Base-by-base conservation (phyloP, 805 yeast species). In the fission yeast (Schizosaccharomyces pombe) region DNA sequence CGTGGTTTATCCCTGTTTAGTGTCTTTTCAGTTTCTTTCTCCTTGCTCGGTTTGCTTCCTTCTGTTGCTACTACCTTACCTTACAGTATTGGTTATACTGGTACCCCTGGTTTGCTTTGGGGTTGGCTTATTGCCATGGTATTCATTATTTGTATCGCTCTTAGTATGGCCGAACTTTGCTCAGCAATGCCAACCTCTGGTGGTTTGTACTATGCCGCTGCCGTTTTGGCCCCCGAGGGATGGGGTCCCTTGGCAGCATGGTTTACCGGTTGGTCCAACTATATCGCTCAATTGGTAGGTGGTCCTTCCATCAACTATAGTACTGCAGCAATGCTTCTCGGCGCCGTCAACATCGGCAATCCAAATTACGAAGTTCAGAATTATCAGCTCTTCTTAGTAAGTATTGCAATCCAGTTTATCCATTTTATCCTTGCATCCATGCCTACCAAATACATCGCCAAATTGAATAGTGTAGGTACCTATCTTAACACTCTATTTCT, bases 21-120 rank as follows among this genome's bases (percentile, higher is more conserved):
- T 63, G 78, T 79, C 24, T 80, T 80, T 62, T 84, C 82, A 85
- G 2, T 79, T 40, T 75, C 80, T 1, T 78, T 78, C 63, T 72
- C 79, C 1, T 78, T 79, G 52, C 68, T 79, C 63, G 80, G 82
- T n/a, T 69, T 79, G 52, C 70, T 80, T 59, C 80, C 81, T 9
- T 78, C 82, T 3, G 71, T 78, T 53, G 77, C 80, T 2, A 74
- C 82, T 3, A 72, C 80, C 16, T 67, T 79, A 55, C 70, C 71
- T 61, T 77, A 76, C 60, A 77, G 77, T 43, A 71, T 77, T 60
- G 43, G 43, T 14, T 70, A 75, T 53, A 68, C 76, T 4, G 83
- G 83, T 30, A 72, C 74, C 22, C 74, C 78, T 2, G 82, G 82
- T 24, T 61, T 79, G 52, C 75, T 81, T 1, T 79, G 83, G 83